A percentile compares a stretch with the other conserved stretches of the same genome.
Evolutionary conservation across 306 rosid genomes (phyloP).

Genomic region (Vachellia collinsii): DNA sequence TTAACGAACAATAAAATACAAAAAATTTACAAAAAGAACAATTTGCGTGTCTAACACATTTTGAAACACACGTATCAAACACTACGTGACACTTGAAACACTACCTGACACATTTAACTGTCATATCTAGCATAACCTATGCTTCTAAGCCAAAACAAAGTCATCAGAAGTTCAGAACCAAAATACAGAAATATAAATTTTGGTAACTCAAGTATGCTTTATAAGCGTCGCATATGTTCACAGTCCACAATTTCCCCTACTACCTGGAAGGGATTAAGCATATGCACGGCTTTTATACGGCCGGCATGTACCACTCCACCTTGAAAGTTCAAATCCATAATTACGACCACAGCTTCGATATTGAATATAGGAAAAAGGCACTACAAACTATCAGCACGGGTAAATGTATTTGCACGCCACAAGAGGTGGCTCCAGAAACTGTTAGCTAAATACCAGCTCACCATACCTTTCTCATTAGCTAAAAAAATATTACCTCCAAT

Average conservation of each 20-base stretch:
- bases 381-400: neutral
- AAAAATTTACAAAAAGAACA: neutral
- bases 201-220: constrained; percentile 15
- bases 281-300: neutral
- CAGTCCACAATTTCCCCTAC: constrained; percentile 7
- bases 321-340: constrained; percentile 5
- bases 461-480: neutral
- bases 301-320: neutral
- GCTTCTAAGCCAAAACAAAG: constrained; percentile 10
- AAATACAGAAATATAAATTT: neutral
- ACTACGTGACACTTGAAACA: neutral
- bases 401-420: neutral
- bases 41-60: neutral
- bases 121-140: neutral
- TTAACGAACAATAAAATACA: too few relatives aligned
- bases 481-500: constrained; percentile 57
- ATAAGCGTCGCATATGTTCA: constrained; percentile 16
- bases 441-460: neutral
- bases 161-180: neutral
- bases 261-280: constrained; percentile 5
- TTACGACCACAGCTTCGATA: neutral
- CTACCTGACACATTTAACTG: neutral
- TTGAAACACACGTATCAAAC: neutral
- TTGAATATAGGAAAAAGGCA: neutral
- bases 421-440: neutral